phyloP scores from a whole-genome alignment of 176 grass and related monocot genomes.

The Zea luxurians region DNA sequence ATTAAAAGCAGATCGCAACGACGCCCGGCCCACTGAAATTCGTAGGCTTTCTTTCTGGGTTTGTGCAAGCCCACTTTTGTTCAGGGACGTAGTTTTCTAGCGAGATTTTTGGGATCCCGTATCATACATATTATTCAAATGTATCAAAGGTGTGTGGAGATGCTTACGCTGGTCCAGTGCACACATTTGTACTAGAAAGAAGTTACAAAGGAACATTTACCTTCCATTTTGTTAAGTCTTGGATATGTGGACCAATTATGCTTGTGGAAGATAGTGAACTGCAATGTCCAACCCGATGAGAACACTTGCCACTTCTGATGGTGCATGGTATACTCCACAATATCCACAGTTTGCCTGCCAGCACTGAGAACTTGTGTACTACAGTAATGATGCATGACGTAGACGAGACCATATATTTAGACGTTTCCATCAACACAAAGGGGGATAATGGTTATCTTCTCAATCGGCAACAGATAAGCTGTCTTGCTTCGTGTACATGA shows the following conservation, averaged over 20 bases:
- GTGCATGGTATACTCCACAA: background rate
- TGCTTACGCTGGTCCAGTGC: background rate
- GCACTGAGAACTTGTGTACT: too few species aligned
- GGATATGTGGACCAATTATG: background rate
- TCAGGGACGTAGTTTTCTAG: background rate
- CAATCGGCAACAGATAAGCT: constrained; percentile 18
- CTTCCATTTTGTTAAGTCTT: too few species aligned
- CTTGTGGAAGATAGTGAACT: background rate
- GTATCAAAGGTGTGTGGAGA: background rate
- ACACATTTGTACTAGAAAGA: too few species aligned
- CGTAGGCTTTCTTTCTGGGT: background rate
- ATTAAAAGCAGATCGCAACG: background rate
- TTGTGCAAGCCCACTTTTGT: background rate
- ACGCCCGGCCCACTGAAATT: background rate
- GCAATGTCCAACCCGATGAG: background rate
- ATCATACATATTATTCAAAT: background rate
- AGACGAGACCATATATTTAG: background rate
- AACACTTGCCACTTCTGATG: background rate
- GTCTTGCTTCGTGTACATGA: background rate
- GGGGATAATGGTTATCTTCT: background rate
- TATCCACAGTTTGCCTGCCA: background rate
- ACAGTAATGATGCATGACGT: background rate
- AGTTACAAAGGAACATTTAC: too few species aligned
- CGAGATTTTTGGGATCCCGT: constrained; percentile 2
- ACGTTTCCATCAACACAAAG: constrained; percentile 1